Conservation (phyloP, 768 basidiomycete genomes). For the Tricholoma terreum region DNA sequence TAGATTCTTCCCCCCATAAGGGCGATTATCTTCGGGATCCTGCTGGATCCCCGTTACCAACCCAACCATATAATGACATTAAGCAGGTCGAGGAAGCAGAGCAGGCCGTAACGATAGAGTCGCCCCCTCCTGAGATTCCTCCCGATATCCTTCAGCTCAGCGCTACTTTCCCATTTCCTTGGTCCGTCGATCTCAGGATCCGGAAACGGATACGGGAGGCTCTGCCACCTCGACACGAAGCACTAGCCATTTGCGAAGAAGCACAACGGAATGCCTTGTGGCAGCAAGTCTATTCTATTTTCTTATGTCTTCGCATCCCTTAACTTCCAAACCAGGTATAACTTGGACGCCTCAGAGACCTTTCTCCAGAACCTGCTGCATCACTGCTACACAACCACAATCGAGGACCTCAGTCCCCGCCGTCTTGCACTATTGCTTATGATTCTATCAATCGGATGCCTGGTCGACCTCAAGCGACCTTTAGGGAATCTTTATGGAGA, state of each 20-base stretch:
- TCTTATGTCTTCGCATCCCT: slow-evolving; percentile 8
- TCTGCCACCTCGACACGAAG: slow-evolving; percentile 58
- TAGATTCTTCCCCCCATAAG: slow-evolving; percentile 1
- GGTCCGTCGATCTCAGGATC: slow-evolving; percentile 60
- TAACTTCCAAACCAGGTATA: slow-evolving; percentile 43
- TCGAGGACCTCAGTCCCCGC: slow-evolving; percentile 61
- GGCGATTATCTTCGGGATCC: background rate
- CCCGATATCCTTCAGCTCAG: slow-evolving; percentile 56
- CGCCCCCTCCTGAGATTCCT: slow-evolving; percentile 37
- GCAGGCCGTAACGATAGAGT: slow-evolving; percentile 10
- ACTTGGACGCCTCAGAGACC: slow-evolving; percentile 66
- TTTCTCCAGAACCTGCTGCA: slow-evolving; percentile 67
- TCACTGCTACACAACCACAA: slow-evolving; percentile 61
- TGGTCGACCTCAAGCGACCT: slow-evolving; percentile 59
- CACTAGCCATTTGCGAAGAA: slow-evolving; percentile 57
- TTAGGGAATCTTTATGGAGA: slow-evolving; percentile 59
- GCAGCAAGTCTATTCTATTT: slow-evolving; percentile 47
- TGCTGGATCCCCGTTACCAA: background rate
- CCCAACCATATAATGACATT: slow-evolving; percentile 2
- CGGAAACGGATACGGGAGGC: slow-evolving; percentile 61
- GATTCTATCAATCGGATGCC: slow-evolving; percentile 68
- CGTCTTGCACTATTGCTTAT: slow-evolving; percentile 66
- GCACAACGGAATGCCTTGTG: slow-evolving; percentile 67
- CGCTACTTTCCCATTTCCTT: slow-evolving; percentile 67
- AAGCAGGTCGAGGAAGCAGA: background rate